Conservation (phyloP, 2,329 filamentous ascomycete genomes). For the Diaporthe longicolla region DNA sequence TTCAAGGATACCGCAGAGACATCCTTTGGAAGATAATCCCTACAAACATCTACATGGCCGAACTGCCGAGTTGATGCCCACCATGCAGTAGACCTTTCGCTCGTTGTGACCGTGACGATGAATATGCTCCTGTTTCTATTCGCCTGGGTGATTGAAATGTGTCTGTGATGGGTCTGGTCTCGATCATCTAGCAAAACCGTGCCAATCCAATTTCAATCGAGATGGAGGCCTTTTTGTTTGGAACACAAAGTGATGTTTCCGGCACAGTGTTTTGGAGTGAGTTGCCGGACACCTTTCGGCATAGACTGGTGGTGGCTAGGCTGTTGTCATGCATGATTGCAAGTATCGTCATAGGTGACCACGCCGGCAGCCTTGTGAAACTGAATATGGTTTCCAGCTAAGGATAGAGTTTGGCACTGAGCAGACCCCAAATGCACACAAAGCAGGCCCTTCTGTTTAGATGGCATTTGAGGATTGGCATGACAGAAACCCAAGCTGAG, state of each 20-base stretch:
- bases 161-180: too few species aligned
- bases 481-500: background rate
- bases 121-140: background rate
- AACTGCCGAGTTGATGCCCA: background rate
- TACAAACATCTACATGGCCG: background rate
- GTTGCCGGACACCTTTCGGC: background rate
- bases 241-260: background rate
- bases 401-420: background rate
- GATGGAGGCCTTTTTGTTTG: background rate
- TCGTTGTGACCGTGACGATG: background rate
- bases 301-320: background rate
- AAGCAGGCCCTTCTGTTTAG: background rate
- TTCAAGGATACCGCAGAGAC: background rate
- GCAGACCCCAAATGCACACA: background rate
- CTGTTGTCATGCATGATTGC: background rate
- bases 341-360: conserved; percentile 9
- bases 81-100: background rate
- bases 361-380: background rate
- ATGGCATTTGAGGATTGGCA: background rate
- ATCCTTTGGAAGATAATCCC: background rate
- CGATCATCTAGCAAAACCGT: too few species aligned
- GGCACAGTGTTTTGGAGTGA: background rate
- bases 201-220: background rate
- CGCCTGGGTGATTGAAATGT: background rate
- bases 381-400: background rate